Base-by-base conservation (phyloP, 129 eudicot genomes). In the Arctium minus region DNA sequence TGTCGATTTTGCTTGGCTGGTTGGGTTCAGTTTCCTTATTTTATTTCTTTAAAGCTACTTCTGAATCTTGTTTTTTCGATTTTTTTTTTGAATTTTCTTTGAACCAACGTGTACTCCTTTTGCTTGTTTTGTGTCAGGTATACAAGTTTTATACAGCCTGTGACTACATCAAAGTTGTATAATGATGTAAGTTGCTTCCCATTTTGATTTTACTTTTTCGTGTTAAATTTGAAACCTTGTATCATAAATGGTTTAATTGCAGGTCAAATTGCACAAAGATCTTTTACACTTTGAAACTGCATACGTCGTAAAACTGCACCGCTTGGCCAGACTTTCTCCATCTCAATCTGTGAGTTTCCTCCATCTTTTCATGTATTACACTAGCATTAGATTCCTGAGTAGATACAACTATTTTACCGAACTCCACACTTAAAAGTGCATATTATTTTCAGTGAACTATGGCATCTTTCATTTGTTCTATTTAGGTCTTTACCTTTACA, bases 221-320 rank as follows among this genome's bases (percentile, higher is more conserved):
- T 12, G 11, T 42, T 74, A 1, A 13, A 31, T 64, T 42, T 44
- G 40, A 48, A 36, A 70, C 53, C 10, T 38, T 42, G 38, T 72
- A 17, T 44, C 10, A 29, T 27, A 40, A 39, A 33, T 80, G 37
- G 10, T 67, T 40, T 50, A 72, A 74, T 75, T 84, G 71, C 84
- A 96, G 99, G 92, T 96, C 32, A 93, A 88, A 76, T 77, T 91
- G 64, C 99, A 96, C 83, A 96, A 91, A 78, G 99, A 96, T 89
- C 93, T 96, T 81, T 80, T 79, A 84, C 99, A 93, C 88, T 96
- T 90, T 60, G 99, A 96, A 90, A 96, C 99, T 85, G 92, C 97
- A 42, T 96, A 96, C 77, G 99, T 96, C 70, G 99, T 96, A 46
- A 96, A 96, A 73, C 84, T 96, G 40, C 99, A 96, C 83, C 94